Conservation (phyloP, 192 early-diverging fungal species). For the Pecoramyces ruminantium region DNA sequence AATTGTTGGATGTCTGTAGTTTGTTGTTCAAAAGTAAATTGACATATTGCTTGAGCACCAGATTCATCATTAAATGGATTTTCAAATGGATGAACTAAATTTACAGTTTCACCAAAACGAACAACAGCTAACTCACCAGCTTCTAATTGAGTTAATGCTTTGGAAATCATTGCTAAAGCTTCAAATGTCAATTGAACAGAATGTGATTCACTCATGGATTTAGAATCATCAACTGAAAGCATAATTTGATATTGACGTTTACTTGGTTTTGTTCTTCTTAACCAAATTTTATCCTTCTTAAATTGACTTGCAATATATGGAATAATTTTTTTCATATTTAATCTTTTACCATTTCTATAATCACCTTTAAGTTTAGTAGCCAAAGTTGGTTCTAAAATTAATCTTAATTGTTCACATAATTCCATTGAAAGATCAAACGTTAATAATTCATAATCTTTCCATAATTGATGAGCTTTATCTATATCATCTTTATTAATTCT, state of each 20-base stretch:
- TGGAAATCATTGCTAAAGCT: slow-evolving; percentile 78
- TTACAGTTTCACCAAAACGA: slow-evolving; percentile 76
- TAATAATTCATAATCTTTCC: slow-evolving; percentile 74
- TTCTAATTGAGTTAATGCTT: slow-evolving; percentile 84
- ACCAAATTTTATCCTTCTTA: slow-evolving; percentile 99
- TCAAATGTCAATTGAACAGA: slow-evolving; percentile 86
- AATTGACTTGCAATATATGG: slow-evolving; percentile 97
- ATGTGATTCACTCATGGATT: slow-evolving; percentile 84
- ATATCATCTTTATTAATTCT: slow-evolving; percentile 32
- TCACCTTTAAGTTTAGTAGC: slow-evolving; percentile 93
- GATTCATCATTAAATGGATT: slow-evolving; percentile 72
- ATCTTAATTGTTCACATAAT: slow-evolving; percentile 84
- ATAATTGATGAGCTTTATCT: slow-evolving; percentile 36
- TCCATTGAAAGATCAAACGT: slow-evolving; percentile 81
- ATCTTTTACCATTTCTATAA: slow-evolving; percentile 92
- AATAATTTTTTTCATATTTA: slow-evolving; percentile 99
- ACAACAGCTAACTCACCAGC: slow-evolving; percentile 81
- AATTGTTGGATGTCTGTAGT: slow-evolving; percentile 67
- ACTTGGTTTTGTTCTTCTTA: slow-evolving; percentile 87
- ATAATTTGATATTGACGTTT: slow-evolving; percentile 97
- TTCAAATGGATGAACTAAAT: slow-evolving; percentile 89
- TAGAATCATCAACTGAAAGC: slow-evolving; percentile 93
- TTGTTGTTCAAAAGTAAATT: slow-evolving; percentile 82
- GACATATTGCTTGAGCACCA: slow-evolving; percentile 74
- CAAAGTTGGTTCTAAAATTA: slow-evolving; percentile 92